Evolutionary conservation across 192 early-diverging fungal genomes (phyloP).

Genomic region (Coemansia sp.): DNA sequence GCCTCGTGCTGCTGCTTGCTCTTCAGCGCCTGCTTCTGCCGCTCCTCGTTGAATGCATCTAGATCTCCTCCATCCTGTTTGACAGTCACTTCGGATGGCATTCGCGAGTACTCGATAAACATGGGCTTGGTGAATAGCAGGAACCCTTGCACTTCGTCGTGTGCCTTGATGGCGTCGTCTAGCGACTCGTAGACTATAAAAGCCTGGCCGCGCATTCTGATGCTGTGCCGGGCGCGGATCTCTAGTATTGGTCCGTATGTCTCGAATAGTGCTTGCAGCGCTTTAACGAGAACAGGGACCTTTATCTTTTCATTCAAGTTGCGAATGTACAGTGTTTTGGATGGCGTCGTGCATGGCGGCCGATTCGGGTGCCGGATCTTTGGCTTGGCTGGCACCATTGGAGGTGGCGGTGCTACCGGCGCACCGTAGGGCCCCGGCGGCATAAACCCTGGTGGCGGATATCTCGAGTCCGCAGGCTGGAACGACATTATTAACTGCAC

Average conservation of each 20-base stretch:
- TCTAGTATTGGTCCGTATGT: conserved; percentile 83
- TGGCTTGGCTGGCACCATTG: conserved; percentile 1
- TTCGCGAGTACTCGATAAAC: conserved; percentile 49
- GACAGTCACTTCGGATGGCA: conserved; percentile 39
- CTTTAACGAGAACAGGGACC: conserved; percentile 66
- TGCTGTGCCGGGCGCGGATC: conserved; percentile 72
- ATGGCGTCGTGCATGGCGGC: conserved; percentile 60
- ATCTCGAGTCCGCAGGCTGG: neutral
- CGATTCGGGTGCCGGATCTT: conserved; percentile 58
- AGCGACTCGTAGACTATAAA: conserved; percentile 78
- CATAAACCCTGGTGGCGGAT: neutral
- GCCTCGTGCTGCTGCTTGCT: conserved; percentile 1
- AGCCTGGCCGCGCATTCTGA: conserved; percentile 90
- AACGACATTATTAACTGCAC: neutral
- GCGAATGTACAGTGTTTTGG: conserved; percentile 75
- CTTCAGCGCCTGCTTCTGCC: conserved; percentile 20
- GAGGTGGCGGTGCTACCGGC: conserved; percentile 5
- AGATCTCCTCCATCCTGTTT: conserved; percentile 62
- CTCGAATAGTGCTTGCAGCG: conserved; percentile 75
- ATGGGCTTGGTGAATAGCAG: conserved; percentile 81
- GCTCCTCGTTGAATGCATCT: conserved; percentile 30
- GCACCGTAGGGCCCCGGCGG: neutral
- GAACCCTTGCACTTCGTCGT: conserved; percentile 81
- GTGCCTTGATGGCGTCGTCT: conserved; percentile 73
- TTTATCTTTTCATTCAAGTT: conserved; percentile 78